Evolutionary conservation across 2,329 filamentous ascomycete species (phyloP), one percentile per base, ranked within the genome.

Genomic region (Diaporthe sp.): DNA sequence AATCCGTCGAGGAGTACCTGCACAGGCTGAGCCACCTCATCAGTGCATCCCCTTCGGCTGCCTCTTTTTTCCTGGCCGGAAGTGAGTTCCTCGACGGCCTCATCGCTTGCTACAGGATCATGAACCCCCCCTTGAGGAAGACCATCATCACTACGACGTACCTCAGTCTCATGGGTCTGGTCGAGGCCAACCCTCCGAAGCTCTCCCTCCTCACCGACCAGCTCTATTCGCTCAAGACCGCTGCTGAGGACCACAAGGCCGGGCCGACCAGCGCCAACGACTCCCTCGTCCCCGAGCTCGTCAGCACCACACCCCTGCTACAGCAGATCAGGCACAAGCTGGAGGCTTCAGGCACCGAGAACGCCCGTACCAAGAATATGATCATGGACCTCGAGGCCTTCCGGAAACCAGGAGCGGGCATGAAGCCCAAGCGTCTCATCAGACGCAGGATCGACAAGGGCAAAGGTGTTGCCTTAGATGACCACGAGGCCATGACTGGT

Each of bases 11-110:
- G 79, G 81, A 82, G 1, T 85, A 85, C 0, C 84, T 95, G 42
- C 86, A 86, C 61, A 85, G 85, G 13, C 80, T 94, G n/a, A 93
- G 91, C 74, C 87, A 91, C 66, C 83, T 96, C 5, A 83, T 95
- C 7, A 88, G 91, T 77, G 86, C 85, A 9, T 94, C 92, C 7
- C 86, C 90, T 0, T 85, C 87, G 27, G 85, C 87, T 0, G 89
- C 89, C 27, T 84, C 85, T 1, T 86, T 94, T 77, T 92, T 98
- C 78, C 89, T 97, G 78, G 93, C 93, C 0, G 96, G 96, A 1
- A 95, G 94, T 68, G 96, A 98, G 83, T 96, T 97, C 78, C 83
- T 98, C 27, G 96, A 98, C 81, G 91, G 93, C 0, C 87, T 98
- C 17, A 86, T 91, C 50, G 85, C 85, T 66, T 92, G 92, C 75